Evolutionary conservation across 192 early-diverging fungal genomes (phyloP), one percentile per base, ranked within the genome.

Genomic region (Geranomyces michiganensis): DNA sequence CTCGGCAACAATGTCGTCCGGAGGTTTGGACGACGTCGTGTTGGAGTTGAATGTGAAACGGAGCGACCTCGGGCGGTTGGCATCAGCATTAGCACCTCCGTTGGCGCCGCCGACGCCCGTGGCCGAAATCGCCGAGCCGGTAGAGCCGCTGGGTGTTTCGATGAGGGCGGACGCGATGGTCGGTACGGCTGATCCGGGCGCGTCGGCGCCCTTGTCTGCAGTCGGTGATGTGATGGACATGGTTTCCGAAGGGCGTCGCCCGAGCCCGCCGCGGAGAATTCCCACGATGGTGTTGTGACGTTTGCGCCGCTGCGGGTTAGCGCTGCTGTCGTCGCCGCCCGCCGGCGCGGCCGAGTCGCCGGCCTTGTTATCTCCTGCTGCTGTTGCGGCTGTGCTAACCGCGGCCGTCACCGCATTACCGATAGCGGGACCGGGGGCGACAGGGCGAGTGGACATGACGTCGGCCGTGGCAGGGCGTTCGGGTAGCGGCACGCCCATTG

Each of bases 31-130:
- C 17, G 81, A 83, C 43, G 87, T 88, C 8, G 87, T 86, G 75
- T 81, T 86, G 19, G 80, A 82, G 70, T 88, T 88, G 78, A 88
- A 88, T 8, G 87, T 88, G 71, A 88, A 88, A 46, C 87, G 65
- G 27, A 88, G 76, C 27, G 87, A 88, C 14, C 87, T 77, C 30
- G 87, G 87, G 60, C 83, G 84, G 72, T 82, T 82, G 58, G 84
- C 81, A 29, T 82, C 78, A 17, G 6, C 51, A 15, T n/a, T 55
- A 10, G 36, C 36, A 10, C 36, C 36, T 3, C 51, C 51, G 51
- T n/a, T 55, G 36, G 36, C 36, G 36, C 36, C 36, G 36, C 36
- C 36, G 3, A 10, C 5, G 51, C 51, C 51, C 3, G 51, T 26
- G 29, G 21, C 4, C 15, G 45, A 61, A 12, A 53, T 32, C 14